Conservation (phyloP, 2,329 filamentous ascomycete genomes). For the Nothopassalora personata region DNA sequence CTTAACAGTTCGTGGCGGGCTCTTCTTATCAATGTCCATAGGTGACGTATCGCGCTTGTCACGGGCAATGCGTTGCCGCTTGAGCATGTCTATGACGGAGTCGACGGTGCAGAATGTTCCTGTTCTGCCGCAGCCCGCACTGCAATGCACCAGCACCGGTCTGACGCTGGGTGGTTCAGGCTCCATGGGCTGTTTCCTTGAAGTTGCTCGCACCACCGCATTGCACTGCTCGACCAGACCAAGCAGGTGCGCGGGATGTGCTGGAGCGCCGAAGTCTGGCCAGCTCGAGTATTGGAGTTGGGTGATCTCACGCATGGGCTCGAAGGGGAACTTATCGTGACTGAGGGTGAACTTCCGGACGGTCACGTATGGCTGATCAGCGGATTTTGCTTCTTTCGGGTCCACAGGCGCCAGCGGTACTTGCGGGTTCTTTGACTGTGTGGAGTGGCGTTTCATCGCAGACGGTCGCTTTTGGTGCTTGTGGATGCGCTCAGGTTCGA, state of each 20-base stretch:
- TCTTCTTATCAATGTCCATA: constrained; percentile 40
- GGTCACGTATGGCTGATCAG: constrained; percentile 67
- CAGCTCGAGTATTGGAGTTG: constrained; percentile 94
- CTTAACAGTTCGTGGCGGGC: not conserved
- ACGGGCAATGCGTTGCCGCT: constrained; percentile 59
- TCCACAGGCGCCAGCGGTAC: constrained; percentile 27
- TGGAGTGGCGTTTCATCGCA: constrained; percentile 34
- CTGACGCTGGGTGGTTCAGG: constrained; percentile 50
- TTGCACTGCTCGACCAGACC: constrained; percentile 86
- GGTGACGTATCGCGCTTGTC: constrained; percentile 32
- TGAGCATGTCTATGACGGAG: constrained; percentile 92
- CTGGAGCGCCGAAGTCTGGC: constrained; percentile 93
- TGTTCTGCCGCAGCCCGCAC: constrained; percentile 89
- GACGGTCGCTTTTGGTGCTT: constrained; percentile 35
- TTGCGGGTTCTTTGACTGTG: constrained; percentile 31
- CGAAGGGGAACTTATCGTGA: constrained; percentile 71
- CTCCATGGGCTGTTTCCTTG: constrained; percentile 40
- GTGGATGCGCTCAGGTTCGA: constrained; percentile 58
- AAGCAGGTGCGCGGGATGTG: constrained; percentile 79
- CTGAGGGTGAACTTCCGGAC: constrained; percentile 82
- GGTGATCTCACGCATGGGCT: constrained; percentile 83
- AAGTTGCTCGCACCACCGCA: constrained; percentile 54
- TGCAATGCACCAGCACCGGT: constrained; percentile 89
- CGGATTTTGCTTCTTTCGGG: constrained; percentile 20
- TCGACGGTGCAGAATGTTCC: constrained; percentile 97